A percentile compares a stretch with the other conserved stretches of the same genome.
These are phyloP conservation scores for Elymus sibiricus DNA, from an alignment of 176 grass and related monocot species.

Conservation along the genomic window DNA sequence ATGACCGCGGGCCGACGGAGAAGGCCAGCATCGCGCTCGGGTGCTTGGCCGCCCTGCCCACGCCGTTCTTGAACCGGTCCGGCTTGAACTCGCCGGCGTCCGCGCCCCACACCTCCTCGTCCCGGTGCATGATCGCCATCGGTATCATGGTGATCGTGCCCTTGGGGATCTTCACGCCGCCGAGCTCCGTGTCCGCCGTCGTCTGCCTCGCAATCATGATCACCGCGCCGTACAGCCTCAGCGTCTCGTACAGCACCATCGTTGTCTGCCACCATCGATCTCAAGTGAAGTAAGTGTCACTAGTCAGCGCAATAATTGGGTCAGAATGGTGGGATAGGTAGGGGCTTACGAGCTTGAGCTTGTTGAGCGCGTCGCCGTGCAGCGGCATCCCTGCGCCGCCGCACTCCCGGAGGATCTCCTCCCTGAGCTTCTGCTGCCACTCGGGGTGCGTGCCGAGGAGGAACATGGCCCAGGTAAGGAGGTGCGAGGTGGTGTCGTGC, in stretches of 20 bases:
- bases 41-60: slow-evolving; percentile 23
- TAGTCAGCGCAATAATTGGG: not conserved
- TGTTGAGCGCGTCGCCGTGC: slow-evolving; percentile 32
- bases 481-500: slow-evolving; percentile 50
- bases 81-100: slow-evolving; percentile 55
- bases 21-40: slow-evolving; percentile 54
- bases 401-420: slow-evolving; percentile 49
- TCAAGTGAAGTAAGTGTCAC: not conserved
- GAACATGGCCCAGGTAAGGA: slow-evolving; percentile 49
- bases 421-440: slow-evolving; percentile 52
- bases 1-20: slow-evolving; percentile 35
- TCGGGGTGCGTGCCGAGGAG: slow-evolving; percentile 45
- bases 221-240: slow-evolving; percentile 45
- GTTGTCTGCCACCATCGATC: slow-evolving; percentile 30
- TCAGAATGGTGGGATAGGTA: not conserved
- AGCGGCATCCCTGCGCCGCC: not conserved
- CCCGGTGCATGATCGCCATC: slow-evolving; percentile 38
- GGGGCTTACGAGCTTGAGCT: slow-evolving; percentile 41
- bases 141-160: slow-evolving; percentile 22
- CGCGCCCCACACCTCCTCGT: slow-evolving; percentile 44
- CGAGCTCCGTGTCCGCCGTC: slow-evolving; percentile 26
- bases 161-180: slow-evolving; percentile 31
- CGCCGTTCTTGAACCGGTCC: slow-evolving; percentile 44
- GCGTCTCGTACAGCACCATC: slow-evolving; percentile 51
- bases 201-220: not conserved